Evolutionary conservation across 805 yeast genomes (phyloP).

Genomic region (Wickerhamiella dianesei): DNA sequence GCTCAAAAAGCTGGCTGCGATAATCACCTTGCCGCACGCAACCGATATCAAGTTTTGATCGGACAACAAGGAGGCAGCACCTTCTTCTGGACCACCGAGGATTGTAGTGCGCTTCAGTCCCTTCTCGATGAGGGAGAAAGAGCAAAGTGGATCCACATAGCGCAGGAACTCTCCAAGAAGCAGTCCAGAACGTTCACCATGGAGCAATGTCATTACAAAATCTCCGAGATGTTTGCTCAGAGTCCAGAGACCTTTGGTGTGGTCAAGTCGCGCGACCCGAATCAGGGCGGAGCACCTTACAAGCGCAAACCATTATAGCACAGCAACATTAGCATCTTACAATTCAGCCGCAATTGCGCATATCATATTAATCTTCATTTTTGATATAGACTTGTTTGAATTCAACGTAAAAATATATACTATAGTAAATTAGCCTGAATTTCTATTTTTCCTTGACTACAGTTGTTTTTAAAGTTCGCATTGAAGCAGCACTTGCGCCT

Average conservation of each 20-base stretch:
- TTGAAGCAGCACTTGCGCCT: conserved; percentile 27
- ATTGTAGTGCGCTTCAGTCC: conserved; percentile 36
- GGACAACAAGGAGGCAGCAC: conserved; percentile 74
- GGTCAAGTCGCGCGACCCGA: conserved; percentile 17
- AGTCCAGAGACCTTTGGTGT: conserved; percentile 49
- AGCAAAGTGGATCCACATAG: conserved; percentile 56
- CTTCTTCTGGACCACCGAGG: conserved; percentile 47
- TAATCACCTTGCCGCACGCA: conserved; percentile 58
- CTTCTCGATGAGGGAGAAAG: conserved; percentile 56
- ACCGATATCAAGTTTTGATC: conserved; percentile 64
- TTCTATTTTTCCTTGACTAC: too few species aligned
- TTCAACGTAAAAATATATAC: neutral
- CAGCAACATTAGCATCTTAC: neutral
- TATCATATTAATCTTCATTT: neutral
- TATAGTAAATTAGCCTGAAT: too few species aligned
- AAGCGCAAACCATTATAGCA: conserved; percentile 8
- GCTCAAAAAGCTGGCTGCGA: conserved; percentile 53
- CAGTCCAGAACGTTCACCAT: conserved; percentile 38
- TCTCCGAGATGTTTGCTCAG: conserved; percentile 39
- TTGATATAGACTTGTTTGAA: neutral
- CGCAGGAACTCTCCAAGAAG: conserved; percentile 43
- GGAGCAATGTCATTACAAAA: conserved; percentile 41
- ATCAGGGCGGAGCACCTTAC: conserved; percentile 16
- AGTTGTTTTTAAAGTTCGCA: neutral
- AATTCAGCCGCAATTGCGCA: neutral